These are phyloP conservation scores for Boeremia exigua DNA, from an alignment of 2,329 filamentous ascomycete species.

Conservation along the genomic window DNA sequence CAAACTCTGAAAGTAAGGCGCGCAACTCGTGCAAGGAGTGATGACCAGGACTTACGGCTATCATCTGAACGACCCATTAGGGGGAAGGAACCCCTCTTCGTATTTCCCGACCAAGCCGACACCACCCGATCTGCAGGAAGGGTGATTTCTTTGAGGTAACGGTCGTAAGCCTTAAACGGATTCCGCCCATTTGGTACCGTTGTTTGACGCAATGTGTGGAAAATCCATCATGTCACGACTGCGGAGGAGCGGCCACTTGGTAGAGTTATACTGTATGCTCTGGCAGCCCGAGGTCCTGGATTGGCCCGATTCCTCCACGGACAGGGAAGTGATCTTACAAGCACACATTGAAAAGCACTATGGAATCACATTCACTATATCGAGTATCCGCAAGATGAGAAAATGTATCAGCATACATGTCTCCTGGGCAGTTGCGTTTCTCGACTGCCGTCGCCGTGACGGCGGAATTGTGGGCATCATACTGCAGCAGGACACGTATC, in stretches of 20 bases:
- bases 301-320: background rate
- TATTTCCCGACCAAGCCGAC: no score
- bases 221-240: background rate
- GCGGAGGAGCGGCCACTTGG: background rate
- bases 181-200: no score
- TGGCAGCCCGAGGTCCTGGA: background rate
- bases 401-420: background rate
- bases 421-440: background rate
- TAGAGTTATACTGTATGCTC: background rate
- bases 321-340: background rate
- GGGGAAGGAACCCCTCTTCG: no score
- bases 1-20: no score
- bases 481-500: background rate
- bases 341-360: background rate
- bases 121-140: no score
- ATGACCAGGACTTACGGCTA: no score
- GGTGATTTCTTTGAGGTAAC: no score
- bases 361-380: background rate
- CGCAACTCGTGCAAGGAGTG: no score
- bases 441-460: background rate
- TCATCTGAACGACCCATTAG: no score
- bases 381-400: background rate
- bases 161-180: no score
- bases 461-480: background rate
- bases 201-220: no score